phyloP scores from a whole-genome alignment of 2,329 filamentous ascomycete genomes.

The Penicillium brevicompactum region DNA sequence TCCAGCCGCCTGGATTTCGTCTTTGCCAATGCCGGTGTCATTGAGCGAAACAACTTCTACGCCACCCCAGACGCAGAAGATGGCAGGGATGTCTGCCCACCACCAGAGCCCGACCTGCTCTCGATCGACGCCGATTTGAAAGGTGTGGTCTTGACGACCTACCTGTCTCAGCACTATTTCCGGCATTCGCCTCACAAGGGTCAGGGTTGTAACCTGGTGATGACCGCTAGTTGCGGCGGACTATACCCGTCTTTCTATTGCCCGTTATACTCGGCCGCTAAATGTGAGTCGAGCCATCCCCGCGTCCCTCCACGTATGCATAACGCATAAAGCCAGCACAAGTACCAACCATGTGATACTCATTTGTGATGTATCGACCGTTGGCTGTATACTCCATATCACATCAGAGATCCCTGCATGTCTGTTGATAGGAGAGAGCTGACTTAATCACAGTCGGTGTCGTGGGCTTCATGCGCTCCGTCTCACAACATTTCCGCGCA shows the following conservation, averaged over 20 bases:
- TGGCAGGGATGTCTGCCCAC: conserved; percentile 17
- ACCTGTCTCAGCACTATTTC: conserved; percentile 46
- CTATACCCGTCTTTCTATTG: conserved; percentile 40
- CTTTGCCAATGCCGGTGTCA: conserved; percentile 52
- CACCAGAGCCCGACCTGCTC: conserved; percentile 35
- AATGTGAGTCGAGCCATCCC: conserved; percentile 24
- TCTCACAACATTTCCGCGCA: conserved; percentile 36
- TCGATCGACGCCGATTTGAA: conserved; percentile 48
- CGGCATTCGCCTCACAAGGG: conserved; percentile 30
- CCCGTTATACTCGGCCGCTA: conserved; percentile 43
- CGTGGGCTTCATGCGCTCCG: conserved; percentile 43
- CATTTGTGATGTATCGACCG: background rate
- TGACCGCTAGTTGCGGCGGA: conserved; percentile 42
- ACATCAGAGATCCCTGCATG: background rate
- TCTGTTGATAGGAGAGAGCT: background rate
- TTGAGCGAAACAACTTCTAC: conserved; percentile 48
- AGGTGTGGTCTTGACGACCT: conserved; percentile 44
- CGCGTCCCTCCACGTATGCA: background rate
- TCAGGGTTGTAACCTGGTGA: conserved; percentile 32
- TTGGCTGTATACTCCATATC: background rate
- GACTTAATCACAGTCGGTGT: conserved; percentile 29
- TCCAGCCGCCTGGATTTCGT: conserved; percentile 49
- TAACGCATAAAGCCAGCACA: background rate
- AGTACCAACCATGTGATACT: background rate
- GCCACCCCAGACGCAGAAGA: conserved; percentile 26